A percentile compares a stretch with the other conserved stretches of the same genome.
phyloP scores from a whole-genome alignment of 2,329 filamentous ascomycete genomes.

The Shiraia sp. region DNA sequence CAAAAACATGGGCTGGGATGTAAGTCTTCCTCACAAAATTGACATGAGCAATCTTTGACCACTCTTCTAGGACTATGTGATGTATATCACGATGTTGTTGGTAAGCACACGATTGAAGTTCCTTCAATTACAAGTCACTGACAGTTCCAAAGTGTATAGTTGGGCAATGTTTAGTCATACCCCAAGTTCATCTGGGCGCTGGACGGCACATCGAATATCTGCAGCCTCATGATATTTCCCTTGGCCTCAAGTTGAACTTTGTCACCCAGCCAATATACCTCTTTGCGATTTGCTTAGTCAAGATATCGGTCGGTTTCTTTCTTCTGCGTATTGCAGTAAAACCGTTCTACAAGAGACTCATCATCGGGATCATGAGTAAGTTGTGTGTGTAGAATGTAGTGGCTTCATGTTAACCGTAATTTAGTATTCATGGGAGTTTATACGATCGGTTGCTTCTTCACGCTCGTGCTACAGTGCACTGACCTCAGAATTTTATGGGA shows the following conservation, averaged over 20 bases:
- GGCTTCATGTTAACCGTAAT: not conserved
- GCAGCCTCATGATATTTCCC: conserved; percentile 31
- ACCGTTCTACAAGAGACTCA: conserved; percentile 46
- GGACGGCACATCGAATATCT: conserved; percentile 53
- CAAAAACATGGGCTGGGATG: conserved; percentile 56
- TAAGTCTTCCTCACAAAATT: conserved; percentile 12
- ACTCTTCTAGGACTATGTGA: conserved; percentile 46
- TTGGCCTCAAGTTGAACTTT: conserved; percentile 54
- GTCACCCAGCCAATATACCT: conserved; percentile 54
- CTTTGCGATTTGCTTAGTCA: conserved; percentile 51
- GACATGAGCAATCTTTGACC: conserved; percentile 10
- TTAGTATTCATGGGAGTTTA: conserved; percentile 51
- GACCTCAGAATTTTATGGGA: conserved; percentile 55
- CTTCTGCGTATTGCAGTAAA: conserved; percentile 51
- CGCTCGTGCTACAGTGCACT: conserved; percentile 54
- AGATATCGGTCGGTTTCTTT: conserved; percentile 55
- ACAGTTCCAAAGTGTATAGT: conserved; percentile 36
- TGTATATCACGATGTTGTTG: conserved; percentile 47
- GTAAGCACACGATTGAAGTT: conserved; percentile 12
- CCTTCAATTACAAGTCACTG: not conserved
- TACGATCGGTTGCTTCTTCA: conserved; percentile 51
- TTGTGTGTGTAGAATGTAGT: not conserved
- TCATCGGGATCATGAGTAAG: conserved; percentile 52
- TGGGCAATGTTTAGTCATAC: conserved; percentile 48
- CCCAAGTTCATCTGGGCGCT: conserved; percentile 50